Conservation (phyloP, 371 early-diverging fungal species). For the Dichotomocladium elegans region DNA sequence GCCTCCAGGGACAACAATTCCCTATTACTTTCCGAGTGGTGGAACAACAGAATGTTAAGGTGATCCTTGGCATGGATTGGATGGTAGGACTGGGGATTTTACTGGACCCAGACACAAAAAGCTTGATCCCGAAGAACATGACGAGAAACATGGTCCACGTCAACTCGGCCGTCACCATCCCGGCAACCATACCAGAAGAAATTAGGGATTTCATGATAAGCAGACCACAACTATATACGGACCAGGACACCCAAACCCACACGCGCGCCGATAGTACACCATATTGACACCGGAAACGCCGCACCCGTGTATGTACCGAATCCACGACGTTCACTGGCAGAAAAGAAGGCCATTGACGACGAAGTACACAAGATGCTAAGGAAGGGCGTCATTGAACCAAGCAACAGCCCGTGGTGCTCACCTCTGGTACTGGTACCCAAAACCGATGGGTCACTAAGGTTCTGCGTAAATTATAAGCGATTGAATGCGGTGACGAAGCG, state of each 20-base stretch:
- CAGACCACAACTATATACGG: not conserved
- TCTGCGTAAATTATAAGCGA: conserved; percentile 15
- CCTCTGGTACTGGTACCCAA: conserved; percentile 45
- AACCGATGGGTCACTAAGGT: too few relatives aligned
- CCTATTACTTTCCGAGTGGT: not conserved
- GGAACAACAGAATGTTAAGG: not conserved
- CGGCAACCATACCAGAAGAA: too few relatives aligned
- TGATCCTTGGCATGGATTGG: too few relatives aligned
- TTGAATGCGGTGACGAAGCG: conserved; percentile 35
- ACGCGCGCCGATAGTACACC: not conserved
- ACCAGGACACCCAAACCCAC: not conserved
- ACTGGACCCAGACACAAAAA: not conserved
- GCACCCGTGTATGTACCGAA: conserved; percentile 1
- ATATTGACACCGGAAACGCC: conserved; percentile 9
- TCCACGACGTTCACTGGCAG: conserved; percentile 1
- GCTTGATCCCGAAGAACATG: too few relatives aligned
- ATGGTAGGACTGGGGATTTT: not conserved
- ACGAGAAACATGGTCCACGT: too few relatives aligned
- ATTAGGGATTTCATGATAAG: too few relatives aligned
- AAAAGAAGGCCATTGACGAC: too few relatives aligned
- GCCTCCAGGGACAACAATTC: not conserved
- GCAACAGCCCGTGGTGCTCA: too few relatives aligned
- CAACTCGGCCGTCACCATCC: too few relatives aligned
- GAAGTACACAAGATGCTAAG: too few relatives aligned
- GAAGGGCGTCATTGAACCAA: too few relatives aligned